phyloP scores from a whole-genome alignment of 2,329 filamentous ascomycete species.

The Cladosporium colombiae region DNA sequence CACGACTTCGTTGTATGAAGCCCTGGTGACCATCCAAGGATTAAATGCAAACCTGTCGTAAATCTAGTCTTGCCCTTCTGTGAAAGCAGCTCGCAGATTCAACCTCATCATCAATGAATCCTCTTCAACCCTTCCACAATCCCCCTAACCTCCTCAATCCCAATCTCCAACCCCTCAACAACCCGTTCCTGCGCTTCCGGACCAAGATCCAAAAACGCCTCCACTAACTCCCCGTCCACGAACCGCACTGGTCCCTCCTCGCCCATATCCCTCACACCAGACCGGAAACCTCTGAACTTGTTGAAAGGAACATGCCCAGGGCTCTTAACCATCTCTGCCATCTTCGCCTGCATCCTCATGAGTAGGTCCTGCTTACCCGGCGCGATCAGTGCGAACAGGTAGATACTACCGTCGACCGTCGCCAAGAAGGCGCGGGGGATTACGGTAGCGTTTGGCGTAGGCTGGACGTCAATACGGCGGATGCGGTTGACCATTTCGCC shows the following conservation, averaged over 20 bases:
- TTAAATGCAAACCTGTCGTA: background rate
- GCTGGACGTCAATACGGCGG: conserved; percentile 68
- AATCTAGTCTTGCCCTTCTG: background rate
- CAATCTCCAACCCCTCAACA: conserved; percentile 52
- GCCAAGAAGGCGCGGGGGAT: conserved; percentile 82
- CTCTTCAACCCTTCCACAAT: conserved; percentile 53
- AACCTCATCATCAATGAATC: conserved; percentile 12
- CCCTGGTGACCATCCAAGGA: background rate
- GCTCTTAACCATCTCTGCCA: conserved; percentile 66
- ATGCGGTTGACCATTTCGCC: conserved; percentile 95
- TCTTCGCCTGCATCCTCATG: conserved; percentile 73
- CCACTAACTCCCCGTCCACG: conserved; percentile 88
- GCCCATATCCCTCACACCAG: conserved; percentile 59
- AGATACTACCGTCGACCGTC: conserved; percentile 89
- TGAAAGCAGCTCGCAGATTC: background rate
- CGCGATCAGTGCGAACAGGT: conserved; percentile 81
- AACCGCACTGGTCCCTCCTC: conserved; percentile 80
- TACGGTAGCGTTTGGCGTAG: conserved; percentile 66
- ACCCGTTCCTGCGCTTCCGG: conserved; percentile 59
- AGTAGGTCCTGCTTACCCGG: conserved; percentile 74
- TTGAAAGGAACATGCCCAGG: conserved; percentile 76
- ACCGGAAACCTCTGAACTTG: conserved; percentile 79
- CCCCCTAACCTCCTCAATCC: conserved; percentile 59
- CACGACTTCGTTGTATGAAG: background rate
- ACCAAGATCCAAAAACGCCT: conserved; percentile 74